These are phyloP conservation scores for Pythium aristosporum DNA, from an alignment of 352 stramenopile genomes.

Conservation along the genomic window DNA sequence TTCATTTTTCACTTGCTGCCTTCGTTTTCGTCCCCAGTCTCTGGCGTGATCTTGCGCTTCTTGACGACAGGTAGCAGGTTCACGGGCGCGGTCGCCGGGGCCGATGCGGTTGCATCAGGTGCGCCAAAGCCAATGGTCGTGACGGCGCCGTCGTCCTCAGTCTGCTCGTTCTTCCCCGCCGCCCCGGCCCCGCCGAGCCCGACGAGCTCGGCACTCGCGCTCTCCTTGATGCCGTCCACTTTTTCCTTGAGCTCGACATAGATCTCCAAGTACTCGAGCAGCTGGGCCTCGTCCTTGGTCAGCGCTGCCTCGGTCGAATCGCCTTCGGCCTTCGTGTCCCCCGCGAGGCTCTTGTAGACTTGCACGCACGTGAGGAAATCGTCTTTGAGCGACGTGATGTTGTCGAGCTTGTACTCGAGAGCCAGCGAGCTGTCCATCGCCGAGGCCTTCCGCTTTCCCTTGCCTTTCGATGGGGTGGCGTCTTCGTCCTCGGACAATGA, in stretches of 20 bases:
- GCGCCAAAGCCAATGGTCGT: conserved; percentile 75
- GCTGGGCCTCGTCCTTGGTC: conserved; percentile 39
- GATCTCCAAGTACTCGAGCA: conserved; percentile 85
- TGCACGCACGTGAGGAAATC: conserved; percentile 58
- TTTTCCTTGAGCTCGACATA: conserved; percentile 88
- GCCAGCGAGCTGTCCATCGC: conserved; percentile 25
- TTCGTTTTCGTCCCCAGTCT: conserved; percentile 15
- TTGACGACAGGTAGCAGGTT: conserved; percentile 75
- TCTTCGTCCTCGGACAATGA: conserved; percentile 24
- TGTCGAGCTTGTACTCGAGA: conserved; percentile 50
- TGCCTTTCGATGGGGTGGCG: conserved; percentile 33
- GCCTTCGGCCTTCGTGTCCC: conserved; percentile 20
- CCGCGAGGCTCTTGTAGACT: conserved; percentile 32
- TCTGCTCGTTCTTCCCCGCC: conserved; percentile 1
- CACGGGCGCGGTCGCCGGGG: conserved; percentile 28
- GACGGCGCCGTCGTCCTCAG: conserved; percentile 27
- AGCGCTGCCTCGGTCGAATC: conserved; percentile 22
- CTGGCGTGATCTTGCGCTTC: conserved; percentile 53
- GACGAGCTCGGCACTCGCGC: conserved; percentile 28
- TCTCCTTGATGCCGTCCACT: conserved; percentile 74
- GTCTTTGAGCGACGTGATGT: conserved; percentile 50
- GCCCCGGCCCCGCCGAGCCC: not conserved
- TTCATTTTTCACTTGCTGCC: conserved; percentile 9
- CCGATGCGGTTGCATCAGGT: conserved; percentile 2
- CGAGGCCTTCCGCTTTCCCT: conserved; percentile 66